These are phyloP conservation scores for Diaporthe ilicicola DNA, from an alignment of 2,329 filamentous ascomycete species.

Conservation along the genomic window DNA sequence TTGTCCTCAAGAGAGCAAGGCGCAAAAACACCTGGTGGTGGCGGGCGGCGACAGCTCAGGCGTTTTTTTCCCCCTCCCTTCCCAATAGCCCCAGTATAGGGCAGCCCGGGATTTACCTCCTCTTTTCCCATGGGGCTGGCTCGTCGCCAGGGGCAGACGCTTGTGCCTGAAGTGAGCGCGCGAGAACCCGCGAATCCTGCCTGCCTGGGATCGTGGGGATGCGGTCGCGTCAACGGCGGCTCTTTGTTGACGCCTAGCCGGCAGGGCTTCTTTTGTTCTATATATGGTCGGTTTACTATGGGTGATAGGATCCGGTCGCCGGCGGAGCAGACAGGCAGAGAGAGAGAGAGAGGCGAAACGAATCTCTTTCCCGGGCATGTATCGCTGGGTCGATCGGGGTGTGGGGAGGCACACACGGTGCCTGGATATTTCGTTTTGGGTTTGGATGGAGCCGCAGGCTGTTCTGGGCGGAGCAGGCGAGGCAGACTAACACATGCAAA, in stretches of 20 bases:
- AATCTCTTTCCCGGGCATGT: not conserved
- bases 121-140: not conserved
- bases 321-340: not conserved
- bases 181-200: not conserved
- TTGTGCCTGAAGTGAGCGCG: not conserved
- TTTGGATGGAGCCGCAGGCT: not conserved
- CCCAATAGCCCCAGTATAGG: no score
- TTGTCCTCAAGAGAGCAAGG: not conserved
- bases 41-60: not conserved
- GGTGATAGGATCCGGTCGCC: no score
- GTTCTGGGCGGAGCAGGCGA: not conserved
- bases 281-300: not conserved
- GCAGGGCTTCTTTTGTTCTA: not conserved
- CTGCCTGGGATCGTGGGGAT: constrained; percentile 7
- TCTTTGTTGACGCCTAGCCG: constrained; percentile 4
- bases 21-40: not conserved
- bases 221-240: constrained; percentile 17
- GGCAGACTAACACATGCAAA: not conserved
- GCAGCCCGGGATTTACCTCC: not conserved
- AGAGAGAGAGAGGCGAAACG: no score
- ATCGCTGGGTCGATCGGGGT: not conserved
- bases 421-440: not conserved
- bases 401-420: not conserved
- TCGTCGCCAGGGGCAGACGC: not conserved
- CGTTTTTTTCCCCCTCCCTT: no score